phyloP scores from a whole-genome alignment of 805 yeast genomes.

The Suhomyces sp. region DNA sequence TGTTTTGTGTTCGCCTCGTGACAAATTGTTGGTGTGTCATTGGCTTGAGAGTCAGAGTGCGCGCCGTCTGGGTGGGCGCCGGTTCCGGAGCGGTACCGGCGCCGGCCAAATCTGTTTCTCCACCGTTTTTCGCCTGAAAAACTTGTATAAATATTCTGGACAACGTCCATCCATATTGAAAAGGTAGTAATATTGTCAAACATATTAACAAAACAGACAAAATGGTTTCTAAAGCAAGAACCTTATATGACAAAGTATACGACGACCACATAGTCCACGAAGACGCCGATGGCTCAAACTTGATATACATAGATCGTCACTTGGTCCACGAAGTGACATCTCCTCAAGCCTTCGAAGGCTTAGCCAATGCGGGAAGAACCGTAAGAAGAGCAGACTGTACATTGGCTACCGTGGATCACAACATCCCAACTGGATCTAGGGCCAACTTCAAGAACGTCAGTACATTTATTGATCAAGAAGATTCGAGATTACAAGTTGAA shows the following conservation, averaged over 20 bases:
- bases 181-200: not conserved
- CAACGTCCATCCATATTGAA: not conserved
- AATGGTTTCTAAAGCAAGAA: slow-evolving; percentile 33
- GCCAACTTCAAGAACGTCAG: slow-evolving; percentile 66
- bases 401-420: slow-evolving; percentile 93
- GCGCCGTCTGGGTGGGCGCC: not conserved
- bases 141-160: not conserved
- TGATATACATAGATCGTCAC: slow-evolving; percentile 93
- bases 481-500: slow-evolving; percentile 86
- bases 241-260: slow-evolving; percentile 94
- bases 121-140: not conserved
- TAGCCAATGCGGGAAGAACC: slow-evolving; percentile 77
- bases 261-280: slow-evolving; percentile 90
- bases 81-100: slow-evolving; percentile 6
- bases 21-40: slow-evolving; percentile 1
- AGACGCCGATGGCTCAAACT: slow-evolving; percentile 82
- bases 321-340: slow-evolving; percentile 98
- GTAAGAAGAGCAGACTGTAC: slow-evolving; percentile 94
- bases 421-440: slow-evolving; percentile 94
- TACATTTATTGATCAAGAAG: slow-evolving; percentile 83
- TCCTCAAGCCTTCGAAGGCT: slow-evolving; percentile 98
- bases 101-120: not conserved
- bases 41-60: not conserved
- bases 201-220: not conserved
- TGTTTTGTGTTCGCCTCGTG: too few relatives aligned